These are phyloP conservation scores for Pilasporangium apinafurcum DNA, from an alignment of 352 stramenopile genomes.

Conservation along the genomic window DNA sequence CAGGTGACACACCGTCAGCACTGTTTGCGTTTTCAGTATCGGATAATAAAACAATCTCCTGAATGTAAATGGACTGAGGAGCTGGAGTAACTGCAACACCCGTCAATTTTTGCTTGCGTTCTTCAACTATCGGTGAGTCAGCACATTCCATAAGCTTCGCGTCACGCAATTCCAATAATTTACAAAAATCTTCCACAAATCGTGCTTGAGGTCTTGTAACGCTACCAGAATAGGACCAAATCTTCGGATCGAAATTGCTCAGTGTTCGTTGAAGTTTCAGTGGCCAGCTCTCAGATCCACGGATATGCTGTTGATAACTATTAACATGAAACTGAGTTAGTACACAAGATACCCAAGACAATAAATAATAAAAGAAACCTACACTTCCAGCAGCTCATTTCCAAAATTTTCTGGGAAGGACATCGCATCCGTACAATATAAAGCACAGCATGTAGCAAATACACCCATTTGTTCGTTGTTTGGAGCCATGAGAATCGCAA, in stretches of 20 bases:
- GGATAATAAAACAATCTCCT: conserved; percentile 60
- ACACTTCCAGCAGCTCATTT: conserved; percentile 67
- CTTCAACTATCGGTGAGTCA: conserved; percentile 32
- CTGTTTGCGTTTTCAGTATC: conserved; percentile 10
- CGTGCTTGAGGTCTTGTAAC: conserved; percentile 68
- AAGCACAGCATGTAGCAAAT: conserved; percentile 80
- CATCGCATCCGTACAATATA: conserved; percentile 67
- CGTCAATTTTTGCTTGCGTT: conserved; percentile 77
- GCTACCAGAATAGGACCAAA: conserved; percentile 51
- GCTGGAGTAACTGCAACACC: conserved; percentile 69
- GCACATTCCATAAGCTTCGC: conserved; percentile 40
- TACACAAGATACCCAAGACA: neutral
- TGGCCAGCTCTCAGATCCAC: conserved; percentile 64
- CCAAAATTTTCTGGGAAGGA: conserved; percentile 67
- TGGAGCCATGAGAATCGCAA: conserved; percentile 71
- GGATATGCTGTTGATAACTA: conserved; percentile 63
- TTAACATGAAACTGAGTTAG: too few species aligned
- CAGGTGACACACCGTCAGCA: neutral
- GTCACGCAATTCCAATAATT: conserved; percentile 71
- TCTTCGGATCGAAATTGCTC: conserved; percentile 63
- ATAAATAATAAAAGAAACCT: conserved; percentile 5
- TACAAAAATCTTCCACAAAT: conserved; percentile 76
- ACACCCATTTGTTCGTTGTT: conserved; percentile 87
- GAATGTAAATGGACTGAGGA: conserved; percentile 66
- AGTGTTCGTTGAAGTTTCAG: conserved; percentile 75